Conservation (phyloP, 345 rosid species). For the Dipteronia sinensis region DNA sequence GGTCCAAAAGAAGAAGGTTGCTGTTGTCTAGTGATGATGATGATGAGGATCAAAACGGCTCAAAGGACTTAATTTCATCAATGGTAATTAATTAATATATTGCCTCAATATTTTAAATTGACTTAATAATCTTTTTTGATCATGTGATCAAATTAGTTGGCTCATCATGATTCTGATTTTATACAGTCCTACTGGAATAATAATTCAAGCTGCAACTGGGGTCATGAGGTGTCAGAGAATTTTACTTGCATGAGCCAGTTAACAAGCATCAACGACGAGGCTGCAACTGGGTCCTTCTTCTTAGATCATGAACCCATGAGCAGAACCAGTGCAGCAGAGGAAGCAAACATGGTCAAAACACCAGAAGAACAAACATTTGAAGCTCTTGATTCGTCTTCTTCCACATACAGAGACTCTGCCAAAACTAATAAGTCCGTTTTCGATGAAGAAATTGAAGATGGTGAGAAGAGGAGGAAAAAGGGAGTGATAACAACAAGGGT, state of each 20-base stretch:
- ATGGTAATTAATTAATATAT: conserved; percentile 28
- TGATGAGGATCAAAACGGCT: conserved; percentile 26
- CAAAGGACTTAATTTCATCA: conserved; percentile 22
- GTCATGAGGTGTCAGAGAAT: conserved; percentile 41
- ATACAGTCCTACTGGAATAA: conserved; percentile 53
- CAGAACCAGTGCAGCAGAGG: conserved; percentile 35
- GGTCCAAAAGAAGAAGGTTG: conserved; percentile 72
- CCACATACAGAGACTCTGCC: conserved; percentile 41
- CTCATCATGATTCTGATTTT: background rate
- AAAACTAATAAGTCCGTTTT: background rate
- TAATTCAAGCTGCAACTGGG: conserved; percentile 45
- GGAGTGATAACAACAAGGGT: conserved; percentile 49
- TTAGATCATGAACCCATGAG: conserved; percentile 41
- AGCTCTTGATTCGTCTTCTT: conserved; percentile 46
- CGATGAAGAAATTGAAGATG: background rate
- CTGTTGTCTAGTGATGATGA: conserved; percentile 30
- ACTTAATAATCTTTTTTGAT: background rate
- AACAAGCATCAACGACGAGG: conserved; percentile 21
- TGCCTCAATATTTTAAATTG: background rate
- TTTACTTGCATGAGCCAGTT: conserved; percentile 51
- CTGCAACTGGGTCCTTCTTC: conserved; percentile 9
- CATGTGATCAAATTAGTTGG: background rate
- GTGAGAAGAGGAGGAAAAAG: conserved; percentile 41
- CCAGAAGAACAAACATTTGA: conserved; percentile 39
- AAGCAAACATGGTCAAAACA: conserved; percentile 46